A percentile compares a stretch with the other conserved stretches of the same genome.
Evolutionary conservation across 495 filamentous ascomycete species (phyloP).

Genomic region (Lindgomyces ingoldianus): DNA sequence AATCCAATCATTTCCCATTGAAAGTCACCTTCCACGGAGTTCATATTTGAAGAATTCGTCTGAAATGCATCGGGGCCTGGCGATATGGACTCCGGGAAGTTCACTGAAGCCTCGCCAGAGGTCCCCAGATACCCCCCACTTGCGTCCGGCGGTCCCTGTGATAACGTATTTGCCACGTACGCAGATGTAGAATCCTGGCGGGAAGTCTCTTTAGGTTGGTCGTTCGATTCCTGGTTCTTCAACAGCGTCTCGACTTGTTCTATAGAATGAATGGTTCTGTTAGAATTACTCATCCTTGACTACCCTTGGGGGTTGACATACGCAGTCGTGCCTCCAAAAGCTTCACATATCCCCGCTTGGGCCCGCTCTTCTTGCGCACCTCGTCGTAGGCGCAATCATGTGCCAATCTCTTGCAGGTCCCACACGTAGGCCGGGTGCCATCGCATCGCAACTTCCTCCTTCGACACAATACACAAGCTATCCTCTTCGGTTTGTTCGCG

Average conservation of each 20-base stretch:
- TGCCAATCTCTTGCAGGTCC: conserved; percentile 83
- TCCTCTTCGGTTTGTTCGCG: conserved; percentile 83
- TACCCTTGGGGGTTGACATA: conserved; percentile 49
- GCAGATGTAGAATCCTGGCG: conserved; percentile 21
- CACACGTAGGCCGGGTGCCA: conserved; percentile 79
- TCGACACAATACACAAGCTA: conserved; percentile 95
- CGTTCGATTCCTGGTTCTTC: conserved; percentile 65
- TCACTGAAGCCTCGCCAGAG: conserved; percentile 3
- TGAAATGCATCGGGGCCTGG: conserved; percentile 29
- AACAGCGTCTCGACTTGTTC: conserved; percentile 94
- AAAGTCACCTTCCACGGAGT: conserved; percentile 40
- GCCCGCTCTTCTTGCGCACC: conserved; percentile 93
- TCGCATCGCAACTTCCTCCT: conserved; percentile 89
- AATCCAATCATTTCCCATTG: conserved; percentile 92
- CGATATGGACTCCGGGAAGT: conserved; percentile 29
- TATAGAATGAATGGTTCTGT: conserved; percentile 45
- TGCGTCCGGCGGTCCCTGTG: conserved; percentile 6
- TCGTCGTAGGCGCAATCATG: conserved; percentile 97
- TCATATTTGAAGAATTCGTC: conserved; percentile 23
- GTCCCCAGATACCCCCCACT: conserved; percentile 8
- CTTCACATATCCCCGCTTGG: conserved; percentile 98
- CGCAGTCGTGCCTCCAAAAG: conserved; percentile 91
- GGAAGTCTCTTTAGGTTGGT: conserved; percentile 16
- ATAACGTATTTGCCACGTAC: conserved; percentile 26
- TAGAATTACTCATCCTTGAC: conserved; percentile 1